Base-by-base conservation (phyloP, 345 rosid species). In the Sisymbrium irio region DNA sequence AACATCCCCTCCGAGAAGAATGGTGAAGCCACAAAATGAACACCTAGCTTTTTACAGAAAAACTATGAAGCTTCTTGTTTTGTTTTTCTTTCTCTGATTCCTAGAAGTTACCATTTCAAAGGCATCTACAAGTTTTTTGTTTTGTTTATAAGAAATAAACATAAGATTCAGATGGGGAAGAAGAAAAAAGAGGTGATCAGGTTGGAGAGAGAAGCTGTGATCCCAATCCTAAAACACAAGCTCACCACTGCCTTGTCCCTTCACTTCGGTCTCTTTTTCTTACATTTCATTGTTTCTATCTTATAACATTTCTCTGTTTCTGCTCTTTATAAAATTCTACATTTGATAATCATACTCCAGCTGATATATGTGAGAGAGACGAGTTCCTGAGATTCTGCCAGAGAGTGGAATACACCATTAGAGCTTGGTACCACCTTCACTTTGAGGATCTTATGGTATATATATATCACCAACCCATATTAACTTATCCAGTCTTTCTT, bases 351-450 rank as follows among this genome's bases (percentile, higher is more conserved):
- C 27, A 13, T 32, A 47, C 37, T 69, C 69, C 83, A 83, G 86
- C 80, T 2, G 50, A 68, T 2, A 66, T 41, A 45, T 66, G 72
- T 19, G 86, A 85, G 30, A 73, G 77, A 54, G 80, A 71, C 0
- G 88, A 91, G 80, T 91, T 91, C 73, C 10, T 72, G 3, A 88
- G 79, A 82, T 74, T 88, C 67, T 91, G 92, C 72, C 68, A 82
- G 49, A 76, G 92, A 77, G 85, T 84, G 18, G 95, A 88, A 74
- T 86, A 69, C 80, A 82, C 83, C 15, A 81, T 91, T 77, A 82
- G 92, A 44, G 91, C 95, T 39, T 87, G 92, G 92, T 85, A 88
- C 73, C 82, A 76, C 68, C 76, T 88, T 58, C 94, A 88, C 35
- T 87, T 88, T 60, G 95, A 91, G 53, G 90, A 91, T 75, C 78